Conservation (phyloP, 2,329 filamentous ascomycete genomes). For the Alternaria incomplexa region DNA sequence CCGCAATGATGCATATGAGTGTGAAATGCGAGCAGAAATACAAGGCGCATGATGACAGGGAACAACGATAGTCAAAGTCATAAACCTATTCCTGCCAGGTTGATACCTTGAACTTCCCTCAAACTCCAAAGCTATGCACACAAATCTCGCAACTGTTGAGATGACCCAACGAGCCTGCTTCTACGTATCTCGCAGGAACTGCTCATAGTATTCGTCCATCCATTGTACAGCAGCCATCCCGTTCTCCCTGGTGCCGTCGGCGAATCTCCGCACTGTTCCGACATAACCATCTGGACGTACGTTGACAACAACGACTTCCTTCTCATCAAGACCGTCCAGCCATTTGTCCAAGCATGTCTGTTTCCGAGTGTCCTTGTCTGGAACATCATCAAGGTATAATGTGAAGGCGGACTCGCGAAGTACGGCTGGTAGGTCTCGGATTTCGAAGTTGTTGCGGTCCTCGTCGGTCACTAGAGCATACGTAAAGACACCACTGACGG, state of each 20-base stretch:
- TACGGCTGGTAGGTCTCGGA: constrained; percentile 67
- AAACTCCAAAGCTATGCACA: constrained; percentile 1
- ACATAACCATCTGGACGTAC: constrained; percentile 78
- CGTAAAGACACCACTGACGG: constrained; percentile 72
- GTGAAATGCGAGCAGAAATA: too few relatives aligned
- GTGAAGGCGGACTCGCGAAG: constrained; percentile 73
- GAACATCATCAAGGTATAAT: constrained; percentile 72
- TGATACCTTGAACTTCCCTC: not conserved
- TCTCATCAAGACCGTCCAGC: constrained; percentile 64
- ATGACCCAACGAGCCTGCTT: not conserved
- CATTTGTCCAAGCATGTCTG: constrained; percentile 69
- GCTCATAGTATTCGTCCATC: constrained; percentile 60
- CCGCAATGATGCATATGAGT: too few relatives aligned
- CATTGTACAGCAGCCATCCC: constrained; percentile 50
- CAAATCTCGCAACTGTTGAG: not conserved
- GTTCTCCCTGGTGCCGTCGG: constrained; percentile 33
- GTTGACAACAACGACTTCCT: constrained; percentile 69
- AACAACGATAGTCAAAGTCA: not conserved
- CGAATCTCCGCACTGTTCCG: constrained; percentile 62
- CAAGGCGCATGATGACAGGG: not conserved
- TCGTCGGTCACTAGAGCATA: constrained; percentile 69
- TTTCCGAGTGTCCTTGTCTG: constrained; percentile 60
- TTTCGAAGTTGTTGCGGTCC: constrained; percentile 67
- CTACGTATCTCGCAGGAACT: constrained; percentile 49
- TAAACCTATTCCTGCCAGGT: not conserved